A percentile compares a stretch with the other conserved stretches of the same genome.
phyloP scores from a whole-genome alignment of 2,329 filamentous ascomycete genomes.

The Pestalotiopsis sp. region DNA sequence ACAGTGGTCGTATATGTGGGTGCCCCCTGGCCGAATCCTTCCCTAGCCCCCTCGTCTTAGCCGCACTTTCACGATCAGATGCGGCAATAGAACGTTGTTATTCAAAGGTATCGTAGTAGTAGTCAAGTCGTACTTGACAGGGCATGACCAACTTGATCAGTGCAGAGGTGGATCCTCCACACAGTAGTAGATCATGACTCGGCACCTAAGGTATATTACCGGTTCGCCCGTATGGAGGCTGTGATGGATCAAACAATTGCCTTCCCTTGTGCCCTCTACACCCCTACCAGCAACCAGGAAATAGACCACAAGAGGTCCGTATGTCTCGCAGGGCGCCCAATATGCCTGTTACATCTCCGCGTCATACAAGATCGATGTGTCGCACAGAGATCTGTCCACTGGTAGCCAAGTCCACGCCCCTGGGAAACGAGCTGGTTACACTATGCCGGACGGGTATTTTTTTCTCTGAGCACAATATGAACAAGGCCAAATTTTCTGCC shows the following conservation, averaged over 20 bases:
- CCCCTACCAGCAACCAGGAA: not conserved
- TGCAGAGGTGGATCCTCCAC: not conserved
- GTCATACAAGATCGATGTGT: conserved; percentile 11
- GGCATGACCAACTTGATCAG: not conserved
- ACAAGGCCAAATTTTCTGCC: not conserved
- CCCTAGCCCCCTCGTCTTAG: not conserved
- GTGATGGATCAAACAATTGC: not conserved
- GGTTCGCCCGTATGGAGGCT: conserved; percentile 13
- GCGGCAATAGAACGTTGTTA: not conserved
- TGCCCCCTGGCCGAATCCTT: not conserved
- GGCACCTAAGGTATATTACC: not conserved
- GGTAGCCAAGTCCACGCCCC: conserved; percentile 4
- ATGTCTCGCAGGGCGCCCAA: conserved; percentile 3
- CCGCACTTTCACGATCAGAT: not conserved
- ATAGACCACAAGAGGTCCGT: not conserved
- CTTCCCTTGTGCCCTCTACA: not conserved
- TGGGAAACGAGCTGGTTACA: conserved; percentile 10
- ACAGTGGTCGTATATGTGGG: not conserved
- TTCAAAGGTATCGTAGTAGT: not conserved
- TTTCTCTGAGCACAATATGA: conserved; percentile 9
- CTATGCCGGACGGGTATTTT: conserved; percentile 4
- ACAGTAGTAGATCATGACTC: not conserved
- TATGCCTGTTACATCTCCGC: conserved; percentile 2
- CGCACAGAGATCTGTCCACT: not conserved
- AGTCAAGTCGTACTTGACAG: not conserved